phyloP scores from a whole-genome alignment of 2,329 filamentous ascomycete species.

The Paecilomyces fulvus region DNA sequence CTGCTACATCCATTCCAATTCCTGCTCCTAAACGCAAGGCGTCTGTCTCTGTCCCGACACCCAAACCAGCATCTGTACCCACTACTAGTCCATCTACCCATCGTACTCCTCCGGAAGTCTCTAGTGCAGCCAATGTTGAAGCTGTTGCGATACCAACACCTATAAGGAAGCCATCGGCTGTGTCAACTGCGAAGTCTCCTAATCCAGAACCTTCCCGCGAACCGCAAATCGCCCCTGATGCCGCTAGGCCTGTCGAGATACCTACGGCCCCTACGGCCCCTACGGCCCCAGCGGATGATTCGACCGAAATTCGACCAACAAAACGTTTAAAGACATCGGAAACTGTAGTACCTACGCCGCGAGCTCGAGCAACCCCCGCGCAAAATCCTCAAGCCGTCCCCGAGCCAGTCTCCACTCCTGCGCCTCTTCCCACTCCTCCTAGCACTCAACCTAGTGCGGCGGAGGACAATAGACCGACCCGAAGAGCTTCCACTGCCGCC shows the following conservation, averaged over 20 bases:
- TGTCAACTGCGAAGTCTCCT: neutral
- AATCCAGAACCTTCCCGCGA: neutral
- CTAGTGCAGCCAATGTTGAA: neutral
- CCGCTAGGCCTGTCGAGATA: neutral
- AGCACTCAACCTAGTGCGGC: constrained; percentile 14
- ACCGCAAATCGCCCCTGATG: neutral
- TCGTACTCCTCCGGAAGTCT: neutral
- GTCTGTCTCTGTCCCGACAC: constrained; percentile 13
- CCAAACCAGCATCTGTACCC: constrained; percentile 1
- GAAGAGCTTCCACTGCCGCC: constrained; percentile 6
- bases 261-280: neutral
- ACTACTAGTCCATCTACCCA: neutral
- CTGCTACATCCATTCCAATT: constrained; percentile 17
- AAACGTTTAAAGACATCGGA: constrained; percentile 19
- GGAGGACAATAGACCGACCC: constrained; percentile 10
- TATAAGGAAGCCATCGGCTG: neutral
- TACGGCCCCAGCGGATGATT: neutral
- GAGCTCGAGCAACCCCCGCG: neutral
- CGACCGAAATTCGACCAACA: constrained; percentile 16
- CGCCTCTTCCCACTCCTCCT: constrained; percentile 13
- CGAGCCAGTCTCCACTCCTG: constrained; percentile 2
- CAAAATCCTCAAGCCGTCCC: neutral
- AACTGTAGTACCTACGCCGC: constrained; percentile 1
- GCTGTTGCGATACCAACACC: neutral
- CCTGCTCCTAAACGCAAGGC: constrained; percentile 19